phyloP scores from a whole-genome alignment of 2,329 filamentous ascomycete species.

The Fusarium sp. region DNA sequence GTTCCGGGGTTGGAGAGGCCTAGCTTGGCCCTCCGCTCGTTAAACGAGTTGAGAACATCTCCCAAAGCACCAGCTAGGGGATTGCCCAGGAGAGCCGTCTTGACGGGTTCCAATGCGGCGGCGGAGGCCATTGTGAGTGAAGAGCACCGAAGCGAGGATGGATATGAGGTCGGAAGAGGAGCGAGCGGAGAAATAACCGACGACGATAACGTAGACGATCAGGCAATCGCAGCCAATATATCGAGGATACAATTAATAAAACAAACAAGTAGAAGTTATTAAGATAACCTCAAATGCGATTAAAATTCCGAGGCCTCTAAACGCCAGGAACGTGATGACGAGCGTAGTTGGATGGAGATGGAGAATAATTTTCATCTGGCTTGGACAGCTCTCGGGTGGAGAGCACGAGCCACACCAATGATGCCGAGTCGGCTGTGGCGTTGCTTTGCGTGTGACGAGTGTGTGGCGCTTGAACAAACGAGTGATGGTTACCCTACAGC shows the following conservation, averaged over 20 bases:
- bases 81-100: constrained; percentile 79
- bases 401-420: constrained; percentile 51
- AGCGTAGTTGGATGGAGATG: constrained; percentile 50
- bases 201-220: constrained; percentile 34
- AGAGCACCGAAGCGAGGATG: constrained; percentile 46
- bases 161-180: constrained; percentile 45
- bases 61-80: constrained; percentile 76
- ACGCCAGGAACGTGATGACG: constrained; percentile 53
- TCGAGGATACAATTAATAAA: constrained; percentile 20
- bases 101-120: constrained; percentile 63
- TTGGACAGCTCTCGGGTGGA: constrained; percentile 48
- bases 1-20: constrained; percentile 93
- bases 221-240: constrained; percentile 16
- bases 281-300: constrained; percentile 42
- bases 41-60: constrained; percentile 85
- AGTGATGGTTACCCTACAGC: constrained; percentile 30
- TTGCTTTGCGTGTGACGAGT: constrained; percentile 17
- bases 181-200: constrained; percentile 38
- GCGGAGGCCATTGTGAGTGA: constrained; percentile 65
- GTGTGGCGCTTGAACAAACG: constrained; percentile 5
- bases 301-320: constrained; percentile 46
- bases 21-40: constrained; percentile 86
- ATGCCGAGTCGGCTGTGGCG: constrained; percentile 43
- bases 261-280: constrained; percentile 37
- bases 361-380: constrained; percentile 56